Evolutionary conservation across 2,329 filamentous ascomycete species (phyloP).

Genomic region (Aureobasidium leucospermi): DNA sequence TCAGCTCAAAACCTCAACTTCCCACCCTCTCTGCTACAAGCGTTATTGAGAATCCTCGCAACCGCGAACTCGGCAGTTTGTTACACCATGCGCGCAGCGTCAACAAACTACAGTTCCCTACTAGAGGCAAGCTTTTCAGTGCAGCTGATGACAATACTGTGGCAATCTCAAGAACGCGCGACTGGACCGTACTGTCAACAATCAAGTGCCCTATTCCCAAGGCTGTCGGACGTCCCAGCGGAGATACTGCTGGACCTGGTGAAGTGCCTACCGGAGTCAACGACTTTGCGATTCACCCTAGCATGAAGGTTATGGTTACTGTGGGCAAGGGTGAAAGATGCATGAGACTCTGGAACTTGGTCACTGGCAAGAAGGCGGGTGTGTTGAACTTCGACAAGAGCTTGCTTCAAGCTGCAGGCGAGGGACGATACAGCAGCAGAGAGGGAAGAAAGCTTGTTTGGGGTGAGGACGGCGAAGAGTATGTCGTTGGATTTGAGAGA

Average conservation of each 20-base stretch:
- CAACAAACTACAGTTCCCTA: conserved; percentile 73
- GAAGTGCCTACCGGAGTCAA: conserved; percentile 83
- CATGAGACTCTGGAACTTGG: conserved; percentile 93
- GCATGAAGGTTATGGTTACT: conserved; percentile 92
- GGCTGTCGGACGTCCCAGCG: conserved; percentile 69
- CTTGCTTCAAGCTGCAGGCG: conserved; percentile 66
- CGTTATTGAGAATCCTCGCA: conserved; percentile 76
- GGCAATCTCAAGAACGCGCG: conserved; percentile 75
- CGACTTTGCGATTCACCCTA: conserved; percentile 90
- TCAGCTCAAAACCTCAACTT: conserved; percentile 53
- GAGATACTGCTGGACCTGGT: conserved; percentile 79
- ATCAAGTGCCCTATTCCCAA: conserved; percentile 88
- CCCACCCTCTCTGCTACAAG: conserved; percentile 59
- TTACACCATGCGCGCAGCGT: conserved; percentile 80
- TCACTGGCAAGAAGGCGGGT: conserved; percentile 91
- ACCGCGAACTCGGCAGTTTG: conserved; percentile 79
- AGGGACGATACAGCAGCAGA: conserved; percentile 67
- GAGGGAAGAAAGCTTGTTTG: conserved; percentile 79
- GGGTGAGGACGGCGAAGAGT: conserved; percentile 71
- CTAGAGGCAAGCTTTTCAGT: conserved; percentile 79
- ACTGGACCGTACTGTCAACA: conserved; percentile 80
- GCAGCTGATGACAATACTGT: conserved; percentile 86
- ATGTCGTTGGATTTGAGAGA: conserved; percentile 81
- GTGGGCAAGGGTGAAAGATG: conserved; percentile 83
- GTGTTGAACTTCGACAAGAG: conserved; percentile 77